Evolutionary conservation across 805 yeast genomes (phyloP).

Genomic region (Saccharomycodes ludwigii): DNA sequence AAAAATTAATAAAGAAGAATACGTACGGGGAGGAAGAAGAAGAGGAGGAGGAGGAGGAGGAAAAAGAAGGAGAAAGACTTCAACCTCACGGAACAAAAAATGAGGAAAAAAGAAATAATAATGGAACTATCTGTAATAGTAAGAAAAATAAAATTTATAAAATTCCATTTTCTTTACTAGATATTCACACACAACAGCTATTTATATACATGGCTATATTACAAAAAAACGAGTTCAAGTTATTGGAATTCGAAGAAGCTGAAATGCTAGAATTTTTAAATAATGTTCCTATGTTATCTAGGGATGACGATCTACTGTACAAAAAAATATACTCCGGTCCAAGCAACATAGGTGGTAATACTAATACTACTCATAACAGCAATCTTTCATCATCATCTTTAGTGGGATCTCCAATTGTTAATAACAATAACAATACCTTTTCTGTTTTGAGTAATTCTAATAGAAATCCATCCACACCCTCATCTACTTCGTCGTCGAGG

Average conservation of each 20-base stretch:
- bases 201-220: slow-evolving; percentile 70
- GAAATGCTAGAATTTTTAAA: slow-evolving; percentile 74
- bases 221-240: slow-evolving; percentile 64
- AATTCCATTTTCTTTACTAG: slow-evolving; percentile 35
- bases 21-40: slow-evolving; percentile 10
- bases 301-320: slow-evolving; percentile 21
- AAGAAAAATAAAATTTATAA: not conserved
- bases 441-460: no score
- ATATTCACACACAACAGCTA: slow-evolving; percentile 64
- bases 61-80: slow-evolving; percentile 4
- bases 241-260: slow-evolving; percentile 80
- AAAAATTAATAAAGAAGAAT: slow-evolving; percentile 18
- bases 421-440: no score
- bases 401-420: no score
- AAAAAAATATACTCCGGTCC: slow-evolving; percentile 17
- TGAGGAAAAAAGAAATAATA: not conserved
- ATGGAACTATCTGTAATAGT: not conserved
- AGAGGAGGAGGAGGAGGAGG: not conserved
- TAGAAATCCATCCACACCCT: no score
- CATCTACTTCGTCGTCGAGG: no score
- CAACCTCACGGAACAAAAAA: slow-evolving; percentile 3
- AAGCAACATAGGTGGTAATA: no score
- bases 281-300: slow-evolving; percentile 27
- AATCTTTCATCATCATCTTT: no score
- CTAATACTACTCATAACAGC: no score